Evolutionary conservation across 176 grass and related monocot species (phyloP).

Genomic region (Avena atlantica): DNA sequence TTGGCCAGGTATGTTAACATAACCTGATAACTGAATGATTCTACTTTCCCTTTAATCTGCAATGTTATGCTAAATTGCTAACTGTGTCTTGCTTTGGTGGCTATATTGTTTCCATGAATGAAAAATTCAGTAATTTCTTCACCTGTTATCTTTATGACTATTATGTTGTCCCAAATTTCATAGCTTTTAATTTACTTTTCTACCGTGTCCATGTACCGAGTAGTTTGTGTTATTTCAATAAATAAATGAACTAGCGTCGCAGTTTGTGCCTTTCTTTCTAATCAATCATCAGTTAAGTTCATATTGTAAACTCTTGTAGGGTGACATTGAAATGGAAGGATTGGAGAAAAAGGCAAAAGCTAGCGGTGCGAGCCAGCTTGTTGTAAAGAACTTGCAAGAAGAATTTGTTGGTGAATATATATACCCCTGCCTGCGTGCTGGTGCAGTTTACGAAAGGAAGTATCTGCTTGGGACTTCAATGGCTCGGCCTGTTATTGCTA

Average conservation of each 20-base stretch:
- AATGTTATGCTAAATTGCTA: not conserved
- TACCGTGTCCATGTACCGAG: not conserved
- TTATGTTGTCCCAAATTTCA: not conserved
- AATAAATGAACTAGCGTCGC: not conserved
- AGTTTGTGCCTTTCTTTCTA: constrained; percentile 15
- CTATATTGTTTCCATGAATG: not conserved
- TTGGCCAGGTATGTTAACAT: constrained; percentile 78
- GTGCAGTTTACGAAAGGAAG: constrained; percentile 97
- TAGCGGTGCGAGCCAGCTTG: constrained; percentile 92
- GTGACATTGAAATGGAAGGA: constrained; percentile 89
- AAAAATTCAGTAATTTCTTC: not conserved
- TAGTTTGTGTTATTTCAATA: constrained; percentile 4
- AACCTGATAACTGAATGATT: constrained; percentile 7
- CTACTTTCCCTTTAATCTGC: not conserved
- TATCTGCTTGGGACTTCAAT: constrained; percentile 98
- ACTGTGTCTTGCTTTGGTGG: constrained; percentile 11
- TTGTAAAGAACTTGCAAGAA: constrained; percentile 95
- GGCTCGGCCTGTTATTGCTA: constrained; percentile 97
- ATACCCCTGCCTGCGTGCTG: constrained; percentile 88
- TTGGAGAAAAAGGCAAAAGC: constrained; percentile 95
- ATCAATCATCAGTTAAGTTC: constrained; percentile 9
- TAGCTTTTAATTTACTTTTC: constrained; percentile 23
- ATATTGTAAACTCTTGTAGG: constrained; percentile 45
- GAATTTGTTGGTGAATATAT: constrained; percentile 96
- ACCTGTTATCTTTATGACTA: not conserved